These are phyloP conservation scores for Capillidium heterosporum DNA, from an alignment of 371 early-diverging fungal species.

Conservation along the genomic window DNA sequence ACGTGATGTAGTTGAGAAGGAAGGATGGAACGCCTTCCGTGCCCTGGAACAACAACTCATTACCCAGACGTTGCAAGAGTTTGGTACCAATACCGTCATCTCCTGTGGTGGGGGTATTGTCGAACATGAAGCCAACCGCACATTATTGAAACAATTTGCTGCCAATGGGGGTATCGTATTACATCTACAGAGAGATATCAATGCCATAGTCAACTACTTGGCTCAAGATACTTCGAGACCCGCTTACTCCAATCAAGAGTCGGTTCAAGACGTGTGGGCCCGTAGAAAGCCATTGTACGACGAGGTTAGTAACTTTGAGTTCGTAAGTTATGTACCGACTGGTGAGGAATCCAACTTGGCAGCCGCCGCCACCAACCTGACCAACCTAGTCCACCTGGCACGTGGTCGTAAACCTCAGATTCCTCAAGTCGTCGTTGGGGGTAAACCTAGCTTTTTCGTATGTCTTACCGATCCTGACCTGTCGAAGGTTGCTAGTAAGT, in stretches of 20 bases:
- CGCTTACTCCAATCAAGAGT: constrained; percentile 50
- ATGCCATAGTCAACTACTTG: constrained; percentile 59
- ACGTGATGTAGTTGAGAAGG: constrained; percentile 47
- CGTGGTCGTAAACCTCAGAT: constrained; percentile 23
- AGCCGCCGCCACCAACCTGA: constrained; percentile 45
- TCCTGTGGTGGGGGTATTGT: constrained; percentile 94
- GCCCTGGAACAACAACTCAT: constrained; percentile 43
- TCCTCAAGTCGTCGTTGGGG: constrained; percentile 11
- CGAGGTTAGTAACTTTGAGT: constrained; percentile 64
- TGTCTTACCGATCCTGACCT: constrained; percentile 71
- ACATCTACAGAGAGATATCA: constrained; percentile 65
- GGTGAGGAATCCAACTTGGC: constrained; percentile 22
- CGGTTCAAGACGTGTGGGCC: constrained; percentile 51
- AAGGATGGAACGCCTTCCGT: constrained; percentile 88
- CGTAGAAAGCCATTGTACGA: constrained; percentile 61
- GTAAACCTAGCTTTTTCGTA: constrained; percentile 54
- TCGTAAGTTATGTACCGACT: constrained; percentile 27
- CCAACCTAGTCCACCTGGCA: constrained; percentile 40
- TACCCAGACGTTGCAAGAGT: constrained; percentile 25
- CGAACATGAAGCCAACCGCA: constrained; percentile 57
- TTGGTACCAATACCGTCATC: constrained; percentile 40
- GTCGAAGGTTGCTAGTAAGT: constrained; percentile 18
- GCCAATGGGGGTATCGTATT: constrained; percentile 43
- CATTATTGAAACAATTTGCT: constrained; percentile 30
- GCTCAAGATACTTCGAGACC: constrained; percentile 67